These are phyloP conservation scores for Globisporangium barbulae DNA, from an alignment of 352 stramenopile genomes.

Conservation along the genomic window DNA sequence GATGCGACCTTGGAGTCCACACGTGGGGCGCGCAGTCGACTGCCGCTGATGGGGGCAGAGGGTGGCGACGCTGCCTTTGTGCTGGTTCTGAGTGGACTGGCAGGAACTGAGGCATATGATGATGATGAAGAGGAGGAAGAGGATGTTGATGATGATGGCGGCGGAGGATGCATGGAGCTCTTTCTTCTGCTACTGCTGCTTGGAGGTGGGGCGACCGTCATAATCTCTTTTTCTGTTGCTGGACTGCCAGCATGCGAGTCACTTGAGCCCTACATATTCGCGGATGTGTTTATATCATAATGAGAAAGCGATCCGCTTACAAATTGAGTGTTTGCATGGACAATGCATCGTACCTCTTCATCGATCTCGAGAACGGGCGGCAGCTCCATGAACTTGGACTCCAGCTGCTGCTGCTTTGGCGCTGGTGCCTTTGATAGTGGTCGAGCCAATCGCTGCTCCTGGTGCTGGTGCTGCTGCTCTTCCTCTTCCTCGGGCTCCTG, in stretches of 20 bases:
- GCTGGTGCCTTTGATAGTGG: slow-evolving; percentile 14
- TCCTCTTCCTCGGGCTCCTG: slow-evolving; percentile 23
- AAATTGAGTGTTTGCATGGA: no score
- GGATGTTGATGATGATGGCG: slow-evolving; percentile 2
- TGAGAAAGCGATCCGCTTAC: background rate
- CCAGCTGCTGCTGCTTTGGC: slow-evolving; percentile 17
- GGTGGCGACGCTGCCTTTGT: slow-evolving; percentile 25
- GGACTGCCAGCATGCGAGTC: slow-evolving; percentile 17
- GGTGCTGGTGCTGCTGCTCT: slow-evolving; percentile 6
- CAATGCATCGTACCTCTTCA: slow-evolving; percentile 26
- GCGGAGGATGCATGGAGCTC: background rate
- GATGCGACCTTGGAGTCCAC: slow-evolving; percentile 17
- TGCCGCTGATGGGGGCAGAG: slow-evolving; percentile 25
- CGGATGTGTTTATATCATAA: background rate
- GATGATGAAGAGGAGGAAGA: background rate
- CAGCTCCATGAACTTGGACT: slow-evolving; percentile 43
- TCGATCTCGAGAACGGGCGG: slow-evolving; percentile 45
- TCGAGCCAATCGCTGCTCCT: slow-evolving; percentile 18
- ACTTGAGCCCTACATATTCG: slow-evolving; percentile 16
- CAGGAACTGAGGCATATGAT: slow-evolving; percentile 2
- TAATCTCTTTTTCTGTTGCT: slow-evolving; percentile 13
- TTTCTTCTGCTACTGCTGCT: background rate
- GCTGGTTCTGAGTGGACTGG: slow-evolving; percentile 10
- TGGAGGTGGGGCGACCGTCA: background rate
- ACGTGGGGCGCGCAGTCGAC: slow-evolving; percentile 21